Evolutionary conservation across 2,329 filamentous ascomycete genomes (phyloP).

Genomic region (Catunica adiposa): DNA sequence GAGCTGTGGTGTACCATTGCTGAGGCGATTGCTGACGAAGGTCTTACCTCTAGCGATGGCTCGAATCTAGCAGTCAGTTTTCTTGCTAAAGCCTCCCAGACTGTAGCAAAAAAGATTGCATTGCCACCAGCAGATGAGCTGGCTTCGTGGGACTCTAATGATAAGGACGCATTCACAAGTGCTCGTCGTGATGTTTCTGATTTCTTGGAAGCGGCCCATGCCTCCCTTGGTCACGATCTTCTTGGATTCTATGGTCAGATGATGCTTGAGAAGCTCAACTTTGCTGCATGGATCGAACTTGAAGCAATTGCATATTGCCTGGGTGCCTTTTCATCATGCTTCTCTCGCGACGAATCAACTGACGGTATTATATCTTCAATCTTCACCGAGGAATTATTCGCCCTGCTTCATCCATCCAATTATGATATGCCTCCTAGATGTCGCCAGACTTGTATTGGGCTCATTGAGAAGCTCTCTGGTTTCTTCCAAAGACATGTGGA

Average conservation of each 20-base stretch:
- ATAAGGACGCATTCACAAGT: conserved; percentile 50
- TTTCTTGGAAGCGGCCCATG: conserved; percentile 55
- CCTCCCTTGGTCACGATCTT: conserved; percentile 39
- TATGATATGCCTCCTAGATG: conserved; percentile 42
- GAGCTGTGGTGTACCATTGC: conserved; percentile 72
- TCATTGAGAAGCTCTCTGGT: conserved; percentile 57
- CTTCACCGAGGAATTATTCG: conserved; percentile 34
- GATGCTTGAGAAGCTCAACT: conserved; percentile 25
- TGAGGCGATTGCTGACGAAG: conserved; percentile 46
- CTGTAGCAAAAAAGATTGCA: conserved; percentile 51
- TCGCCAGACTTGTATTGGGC: conserved; percentile 49
- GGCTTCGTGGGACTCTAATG: conserved; percentile 51
- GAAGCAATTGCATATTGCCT: conserved; percentile 48
- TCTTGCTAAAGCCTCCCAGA: conserved; percentile 37
- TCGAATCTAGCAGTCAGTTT: conserved; percentile 18
- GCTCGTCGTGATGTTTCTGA: conserved; percentile 68
- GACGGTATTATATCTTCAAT: conserved; percentile 44
- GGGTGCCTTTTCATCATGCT: conserved; percentile 48
- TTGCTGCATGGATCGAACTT: conserved; percentile 37
- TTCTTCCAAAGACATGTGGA: conserved; percentile 58
- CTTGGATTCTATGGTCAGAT: conserved; percentile 40
- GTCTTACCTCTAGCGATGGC: conserved; percentile 33
- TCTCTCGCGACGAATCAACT: conserved; percentile 38
- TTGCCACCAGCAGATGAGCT: conserved; percentile 45
- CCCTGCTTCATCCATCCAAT: conserved; percentile 17